Evolutionary conservation across 2,329 filamentous ascomycete genomes (phyloP), one percentile per base, ranked within the genome.

Genomic region (Fusarium chlamydosporum): DNA sequence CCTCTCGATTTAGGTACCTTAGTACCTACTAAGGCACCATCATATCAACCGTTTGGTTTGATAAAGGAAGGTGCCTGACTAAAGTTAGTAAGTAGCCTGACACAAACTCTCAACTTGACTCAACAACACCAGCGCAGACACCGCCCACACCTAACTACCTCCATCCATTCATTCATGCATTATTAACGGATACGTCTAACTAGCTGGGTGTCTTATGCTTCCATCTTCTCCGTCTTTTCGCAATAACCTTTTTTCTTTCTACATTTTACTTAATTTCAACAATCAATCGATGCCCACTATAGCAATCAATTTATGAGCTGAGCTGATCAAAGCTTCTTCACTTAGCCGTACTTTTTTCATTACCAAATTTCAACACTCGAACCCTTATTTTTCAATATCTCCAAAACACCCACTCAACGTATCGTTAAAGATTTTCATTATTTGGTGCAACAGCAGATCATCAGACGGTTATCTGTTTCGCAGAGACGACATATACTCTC

Each of bases 341-440:
- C n/a, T 26, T 37, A n/a, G 16, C 46, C 23, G 12, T 38, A 13
- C 46, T 38, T 50, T 50, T 29, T 50, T 31, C 16, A 27, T 23
- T 23, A 37, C 31, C 35, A 58, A 46, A 13, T n/a, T 38, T 40
- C 60, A 55, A 20, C 38, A 41, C 47, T 50, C 60, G 47, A 50
- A 55, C 51, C 67, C 67, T 55, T 70, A 48, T 38, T 56, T 55
- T 37, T 37, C 52, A 38, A 38, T 42, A 54, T 64, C 54, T 51
- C 31, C 26, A 55, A 47, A 35, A 50, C 50, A 13, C n/a, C 7
- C 50, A 59, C 66, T 56, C 62, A 53, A 60, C 61, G 35, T 20
- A 11, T 52, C 29, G 18, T 51, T 58, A 18, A 43, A 48, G 38
- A 59, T 61, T 62, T 63, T 38, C 33, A 37, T 60, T 60, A 31